Base-by-base conservation (phyloP, 495 filamentous ascomycete species). In the Friedmanniomyces simplex region DNA sequence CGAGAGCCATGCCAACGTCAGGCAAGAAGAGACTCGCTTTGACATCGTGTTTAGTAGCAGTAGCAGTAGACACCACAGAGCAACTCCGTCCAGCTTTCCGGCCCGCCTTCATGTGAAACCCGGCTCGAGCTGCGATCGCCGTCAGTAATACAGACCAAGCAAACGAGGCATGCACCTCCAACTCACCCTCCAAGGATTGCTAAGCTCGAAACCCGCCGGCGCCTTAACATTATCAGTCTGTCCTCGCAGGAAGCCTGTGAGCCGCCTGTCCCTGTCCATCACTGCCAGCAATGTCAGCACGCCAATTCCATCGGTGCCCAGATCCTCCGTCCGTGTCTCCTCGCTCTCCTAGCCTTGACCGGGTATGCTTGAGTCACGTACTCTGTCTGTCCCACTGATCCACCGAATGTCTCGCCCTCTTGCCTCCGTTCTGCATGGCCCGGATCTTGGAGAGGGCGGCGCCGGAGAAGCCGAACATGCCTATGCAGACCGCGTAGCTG, bases 191-290 rank as follows among this genome's bases (percentile, higher is more conserved):
- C 94, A 99, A 28, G 89, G 86, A 72, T 96, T 96, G 79, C 85
- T 96, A 65, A 96, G 63, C 67, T 96, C 91, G 75, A 94, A 99
- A 36, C 90, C 91, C 41, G 78, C 73, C 16, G 93, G 94, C 36
- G 93, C 93, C 57, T 76, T 69, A 49, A 81, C 75, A 50, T 83
- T 85, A 72, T 91, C 86, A 63, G 83, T 86, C 71, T 99, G 93
- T 39, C 90, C 94, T 74, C 94, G 79, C 65, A 86, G 64, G 50
- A 70, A 79, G 59, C 93, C 93, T 50, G 93, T 99, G 69, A 99
- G 79, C 67, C 93, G 79, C 63, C 84, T 76, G 69, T 99, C 93
- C 67, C 93, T 82, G 57, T 96, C 86, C 90, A 97, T 96, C 94
- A 99, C 93, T 97, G 63, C 34, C 28, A 20, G n/a, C 1, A 3